These are phyloP conservation scores for Schizochytrium sp. DNA, from an alignment of 108 stramenopile species.

Conservation along the genomic window DNA sequence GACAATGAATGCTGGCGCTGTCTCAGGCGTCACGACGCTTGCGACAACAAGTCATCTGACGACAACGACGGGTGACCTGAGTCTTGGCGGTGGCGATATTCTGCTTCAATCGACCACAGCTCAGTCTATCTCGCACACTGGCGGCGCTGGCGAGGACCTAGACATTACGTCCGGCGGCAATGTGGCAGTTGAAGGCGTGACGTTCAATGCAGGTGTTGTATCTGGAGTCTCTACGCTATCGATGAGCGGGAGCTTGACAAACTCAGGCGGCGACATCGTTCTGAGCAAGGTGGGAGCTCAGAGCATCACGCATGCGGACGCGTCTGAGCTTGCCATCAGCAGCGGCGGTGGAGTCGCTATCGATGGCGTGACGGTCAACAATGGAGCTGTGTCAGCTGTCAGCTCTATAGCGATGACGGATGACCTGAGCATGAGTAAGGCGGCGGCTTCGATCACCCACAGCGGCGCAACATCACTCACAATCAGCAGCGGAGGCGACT, in stretches of 20 bases:
- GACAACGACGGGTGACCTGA: not conserved
- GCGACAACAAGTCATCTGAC: not conserved
- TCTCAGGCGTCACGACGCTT: not conserved
- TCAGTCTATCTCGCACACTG: not conserved
- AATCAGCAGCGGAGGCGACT: not conserved
- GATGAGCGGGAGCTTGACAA: not conserved
- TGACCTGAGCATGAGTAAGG: too few relatives aligned
- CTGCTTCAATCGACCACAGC: not conserved
- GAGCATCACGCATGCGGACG: too few relatives aligned
- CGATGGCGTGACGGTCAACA: too few relatives aligned
- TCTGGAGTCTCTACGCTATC: not conserved
- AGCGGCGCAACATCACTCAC: not conserved
- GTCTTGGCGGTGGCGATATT: not conserved
- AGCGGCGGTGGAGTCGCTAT: too few relatives aligned
- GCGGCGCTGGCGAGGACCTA: not conserved
- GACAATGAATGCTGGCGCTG: not conserved
- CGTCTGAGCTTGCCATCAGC: too few relatives aligned
- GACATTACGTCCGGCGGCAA: not conserved
- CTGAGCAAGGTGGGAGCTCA: too few relatives aligned
- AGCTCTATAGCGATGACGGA: too few relatives aligned
- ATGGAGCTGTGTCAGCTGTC: too few relatives aligned
- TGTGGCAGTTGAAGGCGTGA: not conserved
- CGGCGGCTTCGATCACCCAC: not conserved
- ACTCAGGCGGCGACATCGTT: too few relatives aligned
- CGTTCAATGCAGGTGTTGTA: not conserved